A percentile compares a stretch with the other conserved stretches of the same genome.
These are phyloP conservation scores for Apophysomyces trapeziformis DNA, from an alignment of 371 early-diverging fungal species.

Conservation along the genomic window DNA sequence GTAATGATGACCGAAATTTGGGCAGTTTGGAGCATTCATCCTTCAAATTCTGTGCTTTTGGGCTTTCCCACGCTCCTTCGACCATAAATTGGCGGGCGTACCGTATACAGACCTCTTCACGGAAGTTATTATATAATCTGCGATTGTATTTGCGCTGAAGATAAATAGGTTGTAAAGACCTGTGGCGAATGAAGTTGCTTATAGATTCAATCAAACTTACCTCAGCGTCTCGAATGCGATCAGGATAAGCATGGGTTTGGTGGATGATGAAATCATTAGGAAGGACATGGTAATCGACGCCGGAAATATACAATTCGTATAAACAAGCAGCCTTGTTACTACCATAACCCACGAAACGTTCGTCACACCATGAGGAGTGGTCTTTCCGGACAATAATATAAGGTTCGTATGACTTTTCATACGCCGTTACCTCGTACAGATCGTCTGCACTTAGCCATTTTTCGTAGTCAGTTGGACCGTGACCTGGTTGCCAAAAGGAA, in stretches of 20 bases:
- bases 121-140: slow-evolving; percentile 57
- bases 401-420: slow-evolving; percentile 65
- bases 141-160: slow-evolving; percentile 55
- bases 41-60: slow-evolving; percentile 48
- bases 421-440: slow-evolving; percentile 55
- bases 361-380: slow-evolving; percentile 65
- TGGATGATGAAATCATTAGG: slow-evolving; percentile 66
- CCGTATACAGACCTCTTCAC: slow-evolving; percentile 64
- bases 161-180: neutral
- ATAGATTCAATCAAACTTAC: slow-evolving; percentile 25
- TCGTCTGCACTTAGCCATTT: slow-evolving; percentile 47
- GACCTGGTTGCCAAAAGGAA: slow-evolving; percentile 58
- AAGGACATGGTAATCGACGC: slow-evolving; percentile 60
- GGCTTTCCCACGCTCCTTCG: slow-evolving; percentile 52
- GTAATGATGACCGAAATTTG: slow-evolving; percentile 29
- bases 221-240: slow-evolving; percentile 57
- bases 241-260: slow-evolving; percentile 65
- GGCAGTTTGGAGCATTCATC: slow-evolving; percentile 44
- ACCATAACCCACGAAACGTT: slow-evolving; percentile 69
- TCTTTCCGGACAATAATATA: slow-evolving; percentile 61
- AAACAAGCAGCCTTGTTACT: slow-evolving; percentile 71
- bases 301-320: slow-evolving; percentile 66
- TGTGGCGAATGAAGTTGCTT: neutral
- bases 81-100: slow-evolving; percentile 58
- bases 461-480: slow-evolving; percentile 61